A percentile compares a stretch with the other conserved stretches of the same genome.
These are phyloP conservation scores for Ocimum tenuiflorum DNA, from an alignment of 257 asterid species.

Conservation along the genomic window DNA sequence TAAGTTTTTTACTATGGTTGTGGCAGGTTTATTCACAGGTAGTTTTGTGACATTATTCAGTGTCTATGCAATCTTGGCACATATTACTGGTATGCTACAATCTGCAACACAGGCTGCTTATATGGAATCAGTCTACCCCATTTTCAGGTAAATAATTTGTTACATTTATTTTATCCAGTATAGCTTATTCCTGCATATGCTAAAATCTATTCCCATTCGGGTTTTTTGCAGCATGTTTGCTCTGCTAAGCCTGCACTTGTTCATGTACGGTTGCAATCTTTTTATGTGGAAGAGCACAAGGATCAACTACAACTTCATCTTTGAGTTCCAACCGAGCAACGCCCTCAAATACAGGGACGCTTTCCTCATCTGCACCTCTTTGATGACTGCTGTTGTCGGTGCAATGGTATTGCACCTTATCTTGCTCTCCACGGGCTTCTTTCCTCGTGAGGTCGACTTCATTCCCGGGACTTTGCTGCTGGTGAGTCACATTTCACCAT, in stretches of 20 bases:
- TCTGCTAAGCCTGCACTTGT: constrained; percentile 80
- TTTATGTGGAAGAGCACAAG: constrained; percentile 80
- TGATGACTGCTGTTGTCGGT: constrained; percentile 81
- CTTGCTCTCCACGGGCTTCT: constrained; percentile 49
- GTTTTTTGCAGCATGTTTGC: constrained; percentile 78
- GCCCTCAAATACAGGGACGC: constrained; percentile 86
- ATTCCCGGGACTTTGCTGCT: constrained; percentile 72
- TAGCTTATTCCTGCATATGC: not conserved
- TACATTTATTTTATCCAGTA: not conserved
- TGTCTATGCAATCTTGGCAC: constrained; percentile 79
- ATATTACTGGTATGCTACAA: constrained; percentile 70
- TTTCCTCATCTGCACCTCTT: constrained; percentile 65
- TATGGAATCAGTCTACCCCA: constrained; percentile 76
- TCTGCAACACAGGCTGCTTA: constrained; percentile 46
- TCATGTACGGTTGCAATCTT: constrained; percentile 89
- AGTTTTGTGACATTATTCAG: constrained; percentile 68
- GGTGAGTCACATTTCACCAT: constrained; percentile 29
- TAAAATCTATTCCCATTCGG: not conserved
- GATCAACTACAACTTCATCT: constrained; percentile 81
- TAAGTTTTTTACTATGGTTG: not conserved
- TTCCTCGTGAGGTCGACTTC: constrained; percentile 43
- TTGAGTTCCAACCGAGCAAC: constrained; percentile 64
- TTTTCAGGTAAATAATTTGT: constrained; percentile 60
- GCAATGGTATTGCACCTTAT: constrained; percentile 68
- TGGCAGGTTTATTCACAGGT: constrained; percentile 87